Conservation (phyloP, 352 stramenopile species). For the Phytophthora boehmeriae region DNA sequence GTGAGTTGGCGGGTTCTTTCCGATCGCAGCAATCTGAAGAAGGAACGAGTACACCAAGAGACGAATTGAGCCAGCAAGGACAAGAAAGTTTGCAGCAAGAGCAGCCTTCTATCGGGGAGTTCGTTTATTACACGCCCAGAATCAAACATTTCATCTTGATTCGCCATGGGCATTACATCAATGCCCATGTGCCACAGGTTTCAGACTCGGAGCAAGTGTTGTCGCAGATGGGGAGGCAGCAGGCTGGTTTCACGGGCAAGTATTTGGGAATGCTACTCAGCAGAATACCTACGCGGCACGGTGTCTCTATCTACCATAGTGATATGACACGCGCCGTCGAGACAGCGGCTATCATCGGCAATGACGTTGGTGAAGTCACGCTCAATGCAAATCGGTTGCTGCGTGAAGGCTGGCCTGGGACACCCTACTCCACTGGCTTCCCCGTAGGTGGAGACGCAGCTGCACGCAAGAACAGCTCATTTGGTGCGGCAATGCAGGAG, state of each 20-base stretch:
- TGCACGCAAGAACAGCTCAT: constrained; percentile 25
- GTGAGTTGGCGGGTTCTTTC: not conserved
- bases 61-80: constrained; percentile 2
- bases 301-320: constrained; percentile 72
- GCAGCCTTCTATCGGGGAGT: constrained; percentile 39
- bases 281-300: constrained; percentile 55
- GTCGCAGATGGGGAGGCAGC: constrained; percentile 77
- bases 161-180: constrained; percentile 85
- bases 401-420: constrained; percentile 79
- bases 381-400: constrained; percentile 55
- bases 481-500: constrained; percentile 30
- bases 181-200: constrained; percentile 64
- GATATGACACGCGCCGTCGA: constrained; percentile 81
- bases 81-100: constrained; percentile 6
- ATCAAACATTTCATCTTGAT: constrained; percentile 80
- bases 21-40: constrained; percentile 1
- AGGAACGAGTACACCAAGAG: not conserved
- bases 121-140: constrained; percentile 61
- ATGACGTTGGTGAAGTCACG: constrained; percentile 48
- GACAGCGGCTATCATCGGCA: constrained; percentile 65
- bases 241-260: constrained; percentile 72
- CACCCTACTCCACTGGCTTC: constrained; percentile 55
- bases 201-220: constrained; percentile 75
- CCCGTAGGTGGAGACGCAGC: constrained; percentile 13
- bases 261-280: constrained; percentile 66